phyloP scores from a whole-genome alignment of 1,284 basidiomycete genomes.

The Cutaneotrichosporon cutaneum region DNA sequence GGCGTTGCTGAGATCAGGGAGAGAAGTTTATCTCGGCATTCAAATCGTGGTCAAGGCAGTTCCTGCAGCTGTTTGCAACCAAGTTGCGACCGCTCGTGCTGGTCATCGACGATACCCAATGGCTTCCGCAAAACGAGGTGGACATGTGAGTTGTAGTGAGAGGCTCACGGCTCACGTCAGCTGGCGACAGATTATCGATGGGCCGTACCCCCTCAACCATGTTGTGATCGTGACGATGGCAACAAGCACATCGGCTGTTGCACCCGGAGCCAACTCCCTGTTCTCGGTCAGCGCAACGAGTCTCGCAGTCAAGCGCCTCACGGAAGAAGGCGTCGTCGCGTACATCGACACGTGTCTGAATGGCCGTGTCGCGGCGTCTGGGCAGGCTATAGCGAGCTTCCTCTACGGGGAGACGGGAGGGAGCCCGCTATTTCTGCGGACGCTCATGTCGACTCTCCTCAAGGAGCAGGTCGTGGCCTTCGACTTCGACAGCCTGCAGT shows the following conservation, averaged over 20 bases:
- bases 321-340: constrained; percentile 29
- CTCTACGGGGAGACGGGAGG: constrained; percentile 37
- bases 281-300: constrained; percentile 16
- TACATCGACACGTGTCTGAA: constrained; percentile 32
- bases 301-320: constrained; percentile 26
- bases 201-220: constrained; percentile 24
- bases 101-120: constrained; percentile 48
- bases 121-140: constrained; percentile 39
- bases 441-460: constrained; percentile 33
- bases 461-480: constrained; percentile 36
- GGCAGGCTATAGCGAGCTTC: constrained; percentile 29
- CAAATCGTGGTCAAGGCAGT: constrained; percentile 32
- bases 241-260: background rate
- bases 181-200: constrained; percentile 30
- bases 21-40: constrained; percentile 35
- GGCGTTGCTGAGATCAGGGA: constrained; percentile 22
- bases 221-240: constrained; percentile 36
- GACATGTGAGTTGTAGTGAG: constrained; percentile 25
- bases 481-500: constrained; percentile 32
- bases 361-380: constrained; percentile 17
- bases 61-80: constrained; percentile 46
- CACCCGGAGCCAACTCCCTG: background rate
- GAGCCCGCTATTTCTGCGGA: constrained; percentile 35
- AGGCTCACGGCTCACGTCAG: constrained; percentile 9
- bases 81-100: constrained; percentile 39